Evolutionary conservation across 1,284 basidiomycete species (phyloP).

Genomic region (Chalciporus sp.): DNA sequence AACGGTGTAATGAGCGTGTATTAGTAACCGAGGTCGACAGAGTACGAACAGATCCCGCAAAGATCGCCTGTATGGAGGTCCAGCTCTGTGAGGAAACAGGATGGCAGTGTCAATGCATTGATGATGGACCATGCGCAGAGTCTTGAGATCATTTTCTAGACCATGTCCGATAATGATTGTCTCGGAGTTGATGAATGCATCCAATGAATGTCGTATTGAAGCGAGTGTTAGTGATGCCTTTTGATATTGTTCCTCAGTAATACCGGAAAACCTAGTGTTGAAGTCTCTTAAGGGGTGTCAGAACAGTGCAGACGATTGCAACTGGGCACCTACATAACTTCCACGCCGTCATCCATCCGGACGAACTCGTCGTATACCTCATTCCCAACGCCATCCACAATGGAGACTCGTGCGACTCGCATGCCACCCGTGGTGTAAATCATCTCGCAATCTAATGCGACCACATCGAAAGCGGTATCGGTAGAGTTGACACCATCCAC

Average conservation of each 20-base stretch:
- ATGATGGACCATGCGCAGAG: constrained; percentile 82
- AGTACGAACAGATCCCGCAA: constrained; percentile 73
- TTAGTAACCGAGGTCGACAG: neutral
- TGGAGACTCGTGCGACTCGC: constrained; percentile 84
- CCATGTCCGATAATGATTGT: constrained; percentile 87
- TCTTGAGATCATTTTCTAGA: constrained; percentile 89
- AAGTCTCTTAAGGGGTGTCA: constrained; percentile 62
- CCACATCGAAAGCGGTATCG: constrained; percentile 64
- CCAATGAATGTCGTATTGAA: constrained; percentile 66
- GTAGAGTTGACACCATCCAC: constrained; percentile 14
- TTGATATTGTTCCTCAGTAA: constrained; percentile 62
- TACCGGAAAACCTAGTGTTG: constrained; percentile 90
- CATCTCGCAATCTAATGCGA: constrained; percentile 92
- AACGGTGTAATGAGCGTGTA: neutral
- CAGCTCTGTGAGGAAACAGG: constrained; percentile 81
- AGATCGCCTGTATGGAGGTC: constrained; percentile 77
- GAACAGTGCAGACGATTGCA: neutral
- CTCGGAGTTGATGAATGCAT: constrained; percentile 69
- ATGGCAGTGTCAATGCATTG: constrained; percentile 83
- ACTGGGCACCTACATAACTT: constrained; percentile 66
- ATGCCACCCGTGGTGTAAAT: constrained; percentile 89
- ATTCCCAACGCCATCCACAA: constrained; percentile 75
- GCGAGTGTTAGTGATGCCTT: constrained; percentile 67
- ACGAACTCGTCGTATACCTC: constrained; percentile 84
- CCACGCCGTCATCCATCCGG: constrained; percentile 74